Percentiles rank a stretch among this genome's conserved stretches.
phyloP scores from a whole-genome alignment of 2,329 filamentous ascomycete genomes.

The Intubia oerlemansii region DNA sequence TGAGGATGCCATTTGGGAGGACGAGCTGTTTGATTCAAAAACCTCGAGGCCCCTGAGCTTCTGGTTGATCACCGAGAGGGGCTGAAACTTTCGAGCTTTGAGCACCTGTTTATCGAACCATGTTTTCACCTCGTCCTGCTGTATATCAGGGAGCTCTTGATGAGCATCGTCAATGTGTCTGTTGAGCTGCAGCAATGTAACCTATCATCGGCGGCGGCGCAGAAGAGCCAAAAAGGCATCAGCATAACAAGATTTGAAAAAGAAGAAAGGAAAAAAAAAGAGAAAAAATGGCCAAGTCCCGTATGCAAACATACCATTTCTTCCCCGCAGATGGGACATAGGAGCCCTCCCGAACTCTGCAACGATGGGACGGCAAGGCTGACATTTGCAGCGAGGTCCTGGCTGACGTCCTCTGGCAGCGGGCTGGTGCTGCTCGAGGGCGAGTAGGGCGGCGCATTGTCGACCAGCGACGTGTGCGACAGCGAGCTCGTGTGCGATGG shows the following conservation, averaged over 20 bases:
- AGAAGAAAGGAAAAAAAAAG: no score
- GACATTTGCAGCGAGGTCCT: constrained; percentile 66
- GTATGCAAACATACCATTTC: constrained; percentile 54
- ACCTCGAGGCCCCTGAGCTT: constrained; percentile 83
- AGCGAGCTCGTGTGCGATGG: constrained; percentile 46
- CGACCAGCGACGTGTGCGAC: constrained; percentile 28
- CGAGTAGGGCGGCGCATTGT: not conserved
- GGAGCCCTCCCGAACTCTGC: constrained; percentile 41
- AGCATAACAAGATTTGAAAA: no score
- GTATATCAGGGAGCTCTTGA: constrained; percentile 68
- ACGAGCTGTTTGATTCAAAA: constrained; percentile 74
- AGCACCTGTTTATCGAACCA: constrained; percentile 93
- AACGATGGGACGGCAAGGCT: constrained; percentile 37
- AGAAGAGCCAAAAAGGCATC: no score
- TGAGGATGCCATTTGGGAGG: no score
- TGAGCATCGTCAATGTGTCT: constrained; percentile 69
- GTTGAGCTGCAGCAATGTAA: constrained; percentile 85
- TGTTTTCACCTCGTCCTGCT: constrained; percentile 87
- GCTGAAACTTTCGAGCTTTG: constrained; percentile 85
- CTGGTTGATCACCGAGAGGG: constrained; percentile 76
- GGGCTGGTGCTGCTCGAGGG: constrained; percentile 26
- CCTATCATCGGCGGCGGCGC: no score
- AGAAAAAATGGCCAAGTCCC: no score
- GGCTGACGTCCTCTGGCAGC: constrained; percentile 41
- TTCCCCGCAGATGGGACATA: constrained; percentile 95